Conservation (phyloP, 2,329 filamentous ascomycete genomes). For the Phymatotrichopsis omnivora region DNA sequence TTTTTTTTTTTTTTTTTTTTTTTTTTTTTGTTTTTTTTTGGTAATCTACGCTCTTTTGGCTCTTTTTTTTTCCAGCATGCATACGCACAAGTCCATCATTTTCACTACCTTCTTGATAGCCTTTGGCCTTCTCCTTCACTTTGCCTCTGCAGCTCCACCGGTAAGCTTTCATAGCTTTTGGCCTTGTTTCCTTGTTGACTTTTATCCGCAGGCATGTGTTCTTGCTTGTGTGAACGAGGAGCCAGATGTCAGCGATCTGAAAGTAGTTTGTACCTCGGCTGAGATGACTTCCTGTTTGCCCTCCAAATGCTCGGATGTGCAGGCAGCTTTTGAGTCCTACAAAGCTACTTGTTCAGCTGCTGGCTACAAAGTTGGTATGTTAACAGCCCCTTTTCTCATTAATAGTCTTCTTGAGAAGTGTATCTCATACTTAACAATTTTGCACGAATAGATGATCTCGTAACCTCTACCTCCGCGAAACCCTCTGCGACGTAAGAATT, state of each 20-base stretch:
- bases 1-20: too few species aligned
- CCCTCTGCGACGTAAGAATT: too few species aligned
- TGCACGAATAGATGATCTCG: too few species aligned
- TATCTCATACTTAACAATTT: too few species aligned
- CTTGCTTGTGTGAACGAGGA: constrained; percentile 13
- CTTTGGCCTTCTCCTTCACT: background rate
- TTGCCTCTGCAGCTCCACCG: constrained; percentile 5
- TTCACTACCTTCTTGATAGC: constrained; percentile 1
- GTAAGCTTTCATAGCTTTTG: constrained; percentile 1
- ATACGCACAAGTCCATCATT: constrained; percentile 8
- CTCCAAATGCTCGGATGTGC: background rate
- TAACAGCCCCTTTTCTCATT: too few species aligned
- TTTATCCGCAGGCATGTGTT: constrained; percentile 10
- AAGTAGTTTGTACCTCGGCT: constrained; percentile 1
- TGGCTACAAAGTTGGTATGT: constrained; percentile 1
- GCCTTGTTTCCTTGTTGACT: background rate
- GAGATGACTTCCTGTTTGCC: background rate
- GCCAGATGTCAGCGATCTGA: constrained; percentile 1
- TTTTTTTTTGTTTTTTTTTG: too few species aligned
- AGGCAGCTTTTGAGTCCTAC: background rate
- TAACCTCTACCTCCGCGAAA: too few species aligned
- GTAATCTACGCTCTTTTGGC: background rate
- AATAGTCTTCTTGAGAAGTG: too few species aligned
- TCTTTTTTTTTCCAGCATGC: background rate
- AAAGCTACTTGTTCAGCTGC: background rate